Conservation (phyloP, 176 grass and related monocot species). For the Eragrostis curvula region DNA sequence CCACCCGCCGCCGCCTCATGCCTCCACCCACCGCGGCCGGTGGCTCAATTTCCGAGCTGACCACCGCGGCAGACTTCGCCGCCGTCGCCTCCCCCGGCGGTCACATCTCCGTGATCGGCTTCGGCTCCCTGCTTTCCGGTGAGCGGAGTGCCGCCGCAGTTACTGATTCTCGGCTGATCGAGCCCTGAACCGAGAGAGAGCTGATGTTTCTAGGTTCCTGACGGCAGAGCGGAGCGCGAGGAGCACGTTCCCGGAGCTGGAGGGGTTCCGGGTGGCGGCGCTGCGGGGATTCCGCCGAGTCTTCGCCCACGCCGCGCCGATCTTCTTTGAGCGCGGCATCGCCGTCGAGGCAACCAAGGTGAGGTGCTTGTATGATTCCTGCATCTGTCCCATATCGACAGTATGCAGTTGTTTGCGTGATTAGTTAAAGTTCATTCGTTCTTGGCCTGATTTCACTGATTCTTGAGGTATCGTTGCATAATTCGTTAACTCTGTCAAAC, state of each 20-base stretch:
- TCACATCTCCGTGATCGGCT: slow-evolving; percentile 73
- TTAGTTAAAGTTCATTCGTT: neutral
- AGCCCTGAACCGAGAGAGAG: neutral
- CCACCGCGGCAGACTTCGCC: slow-evolving; percentile 51
- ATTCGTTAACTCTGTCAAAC: neutral
- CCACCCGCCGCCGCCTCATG: slow-evolving; percentile 1
- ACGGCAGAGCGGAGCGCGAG: slow-evolving; percentile 76
- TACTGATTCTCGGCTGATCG: neutral
- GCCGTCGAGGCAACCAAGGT: slow-evolving; percentile 60
- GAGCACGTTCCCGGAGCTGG: slow-evolving; percentile 93
- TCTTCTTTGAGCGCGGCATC: slow-evolving; percentile 93
- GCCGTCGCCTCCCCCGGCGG: slow-evolving; percentile 47
- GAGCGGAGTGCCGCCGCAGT: neutral
- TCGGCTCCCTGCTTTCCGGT: slow-evolving; percentile 96
- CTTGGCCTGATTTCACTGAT: neutral
- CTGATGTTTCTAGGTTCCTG: slow-evolving; percentile 14
- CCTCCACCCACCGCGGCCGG: slow-evolving; percentile 15
- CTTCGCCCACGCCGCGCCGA: slow-evolving; percentile 83
- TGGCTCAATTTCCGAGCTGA: slow-evolving; percentile 43
- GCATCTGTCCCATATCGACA: neutral
- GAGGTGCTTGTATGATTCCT: neutral
- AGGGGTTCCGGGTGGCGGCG: slow-evolving; percentile 70
- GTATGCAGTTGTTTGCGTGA: neutral
- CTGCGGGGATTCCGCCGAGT: slow-evolving; percentile 85
- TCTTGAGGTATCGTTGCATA: neutral